Evolutionary conservation across 352 stramenopile species (phyloP).

Genomic region (Elongisporangium anandrum): DNA sequence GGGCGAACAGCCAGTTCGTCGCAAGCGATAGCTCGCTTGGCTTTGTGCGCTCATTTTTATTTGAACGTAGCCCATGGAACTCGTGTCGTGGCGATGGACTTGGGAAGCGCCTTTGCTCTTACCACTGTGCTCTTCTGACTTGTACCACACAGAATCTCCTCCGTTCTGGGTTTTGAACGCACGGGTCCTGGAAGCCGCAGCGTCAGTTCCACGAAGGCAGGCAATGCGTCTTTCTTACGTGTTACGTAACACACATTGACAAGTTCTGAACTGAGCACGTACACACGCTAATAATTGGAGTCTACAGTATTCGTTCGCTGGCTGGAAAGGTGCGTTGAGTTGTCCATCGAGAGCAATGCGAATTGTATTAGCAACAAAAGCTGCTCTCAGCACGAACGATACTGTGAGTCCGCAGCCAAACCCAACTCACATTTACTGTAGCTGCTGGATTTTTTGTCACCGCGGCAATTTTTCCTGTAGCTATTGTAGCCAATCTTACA

Average conservation of each 20-base stretch:
- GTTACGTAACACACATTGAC: neutral
- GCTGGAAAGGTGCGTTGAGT: neutral
- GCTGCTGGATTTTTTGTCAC: neutral
- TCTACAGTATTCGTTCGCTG: neutral
- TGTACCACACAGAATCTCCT: neutral
- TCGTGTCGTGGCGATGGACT: neutral
- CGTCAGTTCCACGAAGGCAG: neutral
- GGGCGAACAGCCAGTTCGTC: neutral
- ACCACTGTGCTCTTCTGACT: neutral
- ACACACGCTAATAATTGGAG: neutral
- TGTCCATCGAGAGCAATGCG: neutral
- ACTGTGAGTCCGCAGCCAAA: neutral
- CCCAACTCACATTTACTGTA: neutral
- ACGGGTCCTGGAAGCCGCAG: neutral
- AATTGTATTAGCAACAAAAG: too few relatives aligned
- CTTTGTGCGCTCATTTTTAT: neutral
- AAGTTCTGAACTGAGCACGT: neutral
- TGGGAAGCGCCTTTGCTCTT: neutral
- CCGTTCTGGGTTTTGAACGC: neutral
- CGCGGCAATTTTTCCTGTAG: neutral
- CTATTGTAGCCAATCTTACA: neutral
- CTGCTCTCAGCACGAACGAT: neutral
- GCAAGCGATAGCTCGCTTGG: neutral
- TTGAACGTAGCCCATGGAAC: neutral
- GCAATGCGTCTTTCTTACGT: neutral